phyloP scores from a whole-genome alignment of 2,329 filamentous ascomycete species.

The Colletotrichum sp. region DNA sequence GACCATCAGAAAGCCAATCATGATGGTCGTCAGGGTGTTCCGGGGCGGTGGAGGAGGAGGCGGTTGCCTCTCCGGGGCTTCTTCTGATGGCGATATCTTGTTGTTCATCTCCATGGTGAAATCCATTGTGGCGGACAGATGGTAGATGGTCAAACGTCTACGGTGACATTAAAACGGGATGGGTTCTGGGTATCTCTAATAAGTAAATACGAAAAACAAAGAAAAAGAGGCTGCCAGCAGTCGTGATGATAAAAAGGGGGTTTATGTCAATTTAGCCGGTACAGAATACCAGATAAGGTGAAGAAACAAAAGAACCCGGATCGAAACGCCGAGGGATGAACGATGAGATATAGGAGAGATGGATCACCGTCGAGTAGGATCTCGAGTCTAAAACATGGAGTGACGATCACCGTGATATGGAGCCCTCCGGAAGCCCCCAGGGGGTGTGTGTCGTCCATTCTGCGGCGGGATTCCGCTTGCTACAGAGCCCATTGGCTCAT shows the following conservation, averaged over 20 bases:
- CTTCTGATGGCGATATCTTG: not conserved
- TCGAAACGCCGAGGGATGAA: not conserved
- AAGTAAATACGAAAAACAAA: not conserved
- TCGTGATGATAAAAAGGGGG: not conserved
- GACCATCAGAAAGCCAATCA: constrained; percentile 9
- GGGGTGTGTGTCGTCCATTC: not conserved
- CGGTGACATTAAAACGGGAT: not conserved
- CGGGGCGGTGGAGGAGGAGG: not conserved
- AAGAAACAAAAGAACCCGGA: not conserved
- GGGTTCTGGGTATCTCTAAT: not conserved
- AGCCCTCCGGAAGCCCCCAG: not conserved
- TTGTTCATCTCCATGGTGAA: not conserved
- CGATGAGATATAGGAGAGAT: not conserved
- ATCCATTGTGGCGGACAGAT: not conserved
- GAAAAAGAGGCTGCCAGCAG: not conserved
- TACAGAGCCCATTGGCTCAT: not conserved
- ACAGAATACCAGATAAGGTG: not conserved
- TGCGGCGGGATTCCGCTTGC: not conserved
- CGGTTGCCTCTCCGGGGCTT: not conserved
- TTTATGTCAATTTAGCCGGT: not conserved
- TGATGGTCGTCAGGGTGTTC: not conserved
- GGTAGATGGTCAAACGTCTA: not conserved
- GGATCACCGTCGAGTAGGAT: not conserved
- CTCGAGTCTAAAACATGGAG: constrained; percentile 3
- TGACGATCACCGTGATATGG: not conserved